A percentile compares a stretch with the other conserved stretches of the same genome.
These are phyloP conservation scores for Cercospora sp. DNA, from an alignment of 2,329 filamentous ascomycete genomes.

Conservation along the genomic window DNA sequence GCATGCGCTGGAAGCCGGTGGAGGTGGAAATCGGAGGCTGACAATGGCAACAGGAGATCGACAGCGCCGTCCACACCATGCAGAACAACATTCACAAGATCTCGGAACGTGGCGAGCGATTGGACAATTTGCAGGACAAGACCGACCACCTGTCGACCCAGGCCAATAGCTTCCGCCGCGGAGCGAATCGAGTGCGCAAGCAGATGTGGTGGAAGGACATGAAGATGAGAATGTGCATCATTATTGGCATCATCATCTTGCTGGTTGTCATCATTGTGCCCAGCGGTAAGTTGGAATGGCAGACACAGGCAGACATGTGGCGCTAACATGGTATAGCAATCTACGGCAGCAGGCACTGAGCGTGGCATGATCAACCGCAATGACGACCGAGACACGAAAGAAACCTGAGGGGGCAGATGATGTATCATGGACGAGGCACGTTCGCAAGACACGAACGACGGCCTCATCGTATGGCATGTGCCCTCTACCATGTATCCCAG, in stretches of 20 bases:
- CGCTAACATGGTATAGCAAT: constrained; percentile 23
- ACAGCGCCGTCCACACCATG: constrained; percentile 94
- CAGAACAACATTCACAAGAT: constrained; percentile 97
- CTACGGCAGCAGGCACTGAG: constrained; percentile 28
- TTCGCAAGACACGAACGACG: constrained; percentile 4
- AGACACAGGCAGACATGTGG: not conserved
- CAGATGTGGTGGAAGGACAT: constrained; percentile 99
- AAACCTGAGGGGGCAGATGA: constrained; percentile 16
- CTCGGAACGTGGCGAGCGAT: constrained; percentile 83
- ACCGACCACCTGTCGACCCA: constrained; percentile 89
- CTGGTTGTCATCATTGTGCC: constrained; percentile 94
- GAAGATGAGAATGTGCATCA: constrained; percentile 99
- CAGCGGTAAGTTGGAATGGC: constrained; percentile 59
- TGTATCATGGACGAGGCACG: constrained; percentile 11
- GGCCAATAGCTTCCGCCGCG: constrained; percentile 91
- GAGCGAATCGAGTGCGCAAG: constrained; percentile 87
- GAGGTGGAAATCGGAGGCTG: constrained; percentile 12
- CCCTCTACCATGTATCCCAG: constrained; percentile 8
- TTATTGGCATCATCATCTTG: constrained; percentile 85
- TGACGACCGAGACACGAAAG: constrained; percentile 17
- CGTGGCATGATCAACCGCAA: not conserved
- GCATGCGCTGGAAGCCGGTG: constrained; percentile 11
- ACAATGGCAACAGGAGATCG: constrained; percentile 73
- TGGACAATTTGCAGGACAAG: constrained; percentile 89
- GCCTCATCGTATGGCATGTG: not conserved